Evolutionary conservation across 2,329 filamentous ascomycete species (phyloP).

Genomic region (Ascochyta fabae): DNA sequence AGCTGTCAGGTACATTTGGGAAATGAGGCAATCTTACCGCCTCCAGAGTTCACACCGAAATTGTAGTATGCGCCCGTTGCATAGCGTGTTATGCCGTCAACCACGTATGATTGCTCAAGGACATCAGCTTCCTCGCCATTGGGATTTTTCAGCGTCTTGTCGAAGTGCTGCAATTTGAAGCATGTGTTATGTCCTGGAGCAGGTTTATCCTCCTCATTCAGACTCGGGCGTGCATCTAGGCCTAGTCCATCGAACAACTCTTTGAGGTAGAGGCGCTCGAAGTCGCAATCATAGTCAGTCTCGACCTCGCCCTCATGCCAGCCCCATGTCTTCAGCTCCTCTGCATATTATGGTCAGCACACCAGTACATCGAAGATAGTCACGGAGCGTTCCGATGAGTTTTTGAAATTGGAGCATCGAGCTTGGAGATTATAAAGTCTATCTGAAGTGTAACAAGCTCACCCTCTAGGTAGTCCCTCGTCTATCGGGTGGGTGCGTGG

Average conservation of each 20-base stretch:
- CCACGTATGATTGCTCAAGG: neutral
- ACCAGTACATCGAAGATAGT: too few relatives aligned
- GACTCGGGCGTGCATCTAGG: neutral
- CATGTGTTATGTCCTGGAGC: slow-evolving; percentile 5
- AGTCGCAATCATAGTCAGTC: slow-evolving; percentile 10
- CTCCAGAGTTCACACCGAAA: neutral
- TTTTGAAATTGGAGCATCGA: too few relatives aligned
- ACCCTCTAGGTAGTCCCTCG: too few relatives aligned
- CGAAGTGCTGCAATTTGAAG: neutral
- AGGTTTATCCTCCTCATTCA: neutral
- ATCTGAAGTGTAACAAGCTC: too few relatives aligned
- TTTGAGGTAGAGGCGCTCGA: neutral
- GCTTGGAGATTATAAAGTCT: too few relatives aligned
- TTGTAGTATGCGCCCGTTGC: slow-evolving; percentile 7
- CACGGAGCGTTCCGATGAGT: too few relatives aligned
- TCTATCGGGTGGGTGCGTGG: too few relatives aligned
- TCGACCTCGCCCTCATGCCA: neutral
- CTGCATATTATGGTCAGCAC: neutral
- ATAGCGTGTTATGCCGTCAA: neutral
- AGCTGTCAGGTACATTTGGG: neutral
- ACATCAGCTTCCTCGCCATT: neutral
- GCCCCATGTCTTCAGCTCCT: neutral
- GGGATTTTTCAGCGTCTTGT: neutral
- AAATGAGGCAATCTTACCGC: neutral
- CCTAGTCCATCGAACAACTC: neutral